Conservation (phyloP, 2,329 filamentous ascomycete species). For the Cordyceps fumosorosea region DNA sequence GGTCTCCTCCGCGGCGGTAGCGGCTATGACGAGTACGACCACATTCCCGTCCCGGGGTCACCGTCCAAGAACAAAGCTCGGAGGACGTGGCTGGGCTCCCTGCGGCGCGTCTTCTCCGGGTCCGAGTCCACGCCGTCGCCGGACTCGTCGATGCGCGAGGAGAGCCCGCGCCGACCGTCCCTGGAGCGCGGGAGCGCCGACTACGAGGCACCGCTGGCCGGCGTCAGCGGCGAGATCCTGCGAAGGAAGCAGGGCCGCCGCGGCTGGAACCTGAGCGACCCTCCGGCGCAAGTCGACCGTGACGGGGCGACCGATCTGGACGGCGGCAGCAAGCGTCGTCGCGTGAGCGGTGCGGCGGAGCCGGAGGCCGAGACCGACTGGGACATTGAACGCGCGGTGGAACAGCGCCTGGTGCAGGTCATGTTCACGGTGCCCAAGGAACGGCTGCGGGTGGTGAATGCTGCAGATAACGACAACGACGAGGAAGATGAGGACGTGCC, state of each 20-base stretch:
- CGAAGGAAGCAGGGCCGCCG: constrained; percentile 49
- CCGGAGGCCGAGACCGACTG: constrained; percentile 56
- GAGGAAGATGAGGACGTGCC: constrained; percentile 20
- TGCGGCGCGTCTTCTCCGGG: constrained; percentile 55
- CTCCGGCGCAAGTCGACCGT: not conserved
- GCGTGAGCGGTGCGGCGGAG: constrained; percentile 20
- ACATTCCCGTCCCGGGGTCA: constrained; percentile 38
- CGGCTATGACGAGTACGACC: constrained; percentile 29
- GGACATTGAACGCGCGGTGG: constrained; percentile 69
- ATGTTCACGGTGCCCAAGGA: constrained; percentile 94
- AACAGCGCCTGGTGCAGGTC: constrained; percentile 66
- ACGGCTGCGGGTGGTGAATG: constrained; percentile 83
- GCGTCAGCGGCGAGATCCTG: constrained; percentile 42
- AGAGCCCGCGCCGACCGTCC: constrained; percentile 25
- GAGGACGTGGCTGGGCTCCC: constrained; percentile 61
- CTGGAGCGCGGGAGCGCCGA: constrained; percentile 32
- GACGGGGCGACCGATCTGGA: not conserved
- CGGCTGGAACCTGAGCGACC: constrained; percentile 42
- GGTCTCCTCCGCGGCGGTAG: constrained; percentile 27
- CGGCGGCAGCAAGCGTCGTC: constrained; percentile 16
- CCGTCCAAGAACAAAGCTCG: constrained; percentile 51
- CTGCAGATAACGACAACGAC: constrained; percentile 39
- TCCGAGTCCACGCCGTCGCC: constrained; percentile 29
- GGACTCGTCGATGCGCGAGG: constrained; percentile 21
- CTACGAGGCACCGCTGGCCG: constrained; percentile 36